Evolutionary conservation across 805 yeast genomes (phyloP).

Genomic region (Torulaspora indica): DNA sequence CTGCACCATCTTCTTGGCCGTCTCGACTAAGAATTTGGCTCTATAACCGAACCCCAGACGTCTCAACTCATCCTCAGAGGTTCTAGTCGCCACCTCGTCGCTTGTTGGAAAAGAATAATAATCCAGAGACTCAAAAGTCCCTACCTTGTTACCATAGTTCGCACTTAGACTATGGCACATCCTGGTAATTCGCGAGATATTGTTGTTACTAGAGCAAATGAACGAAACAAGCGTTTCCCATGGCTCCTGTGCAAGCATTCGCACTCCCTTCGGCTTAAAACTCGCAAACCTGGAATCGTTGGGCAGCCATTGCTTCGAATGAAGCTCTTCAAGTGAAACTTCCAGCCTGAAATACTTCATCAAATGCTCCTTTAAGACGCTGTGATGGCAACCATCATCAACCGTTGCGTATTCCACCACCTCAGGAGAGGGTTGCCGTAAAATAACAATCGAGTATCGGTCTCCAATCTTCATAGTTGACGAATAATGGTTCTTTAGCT

Average conservation of each 20-base stretch:
- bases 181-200: conserved; percentile 84
- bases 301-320: conserved; percentile 51
- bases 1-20: conserved; percentile 54
- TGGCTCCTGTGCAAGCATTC: conserved; percentile 90
- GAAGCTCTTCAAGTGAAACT: conserved; percentile 50
- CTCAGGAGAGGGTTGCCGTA: conserved; percentile 56
- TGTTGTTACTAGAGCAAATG: conserved; percentile 94
- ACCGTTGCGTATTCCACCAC: conserved; percentile 46
- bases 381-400: conserved; percentile 28
- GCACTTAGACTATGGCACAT: conserved; percentile 81
- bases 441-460: conserved; percentile 53
- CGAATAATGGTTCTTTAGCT: conserved; percentile 20
- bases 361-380: conserved; percentile 43
- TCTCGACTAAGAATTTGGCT: conserved; percentile 78
- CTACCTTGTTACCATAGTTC: conserved; percentile 62
- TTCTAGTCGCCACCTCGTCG: conserved; percentile 39
- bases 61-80: conserved; percentile 45
- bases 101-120: conserved; percentile 77
- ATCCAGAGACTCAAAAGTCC: conserved; percentile 46
- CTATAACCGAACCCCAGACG: conserved; percentile 76
- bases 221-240: conserved; percentile 92
- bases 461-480: conserved; percentile 28
- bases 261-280: conserved; percentile 52
- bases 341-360: conserved; percentile 67
- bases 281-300: conserved; percentile 49